These are phyloP conservation scores for Skeletonema menzelii DNA, from an alignment of 108 stramenopile genomes.

Conservation along the genomic window DNA sequence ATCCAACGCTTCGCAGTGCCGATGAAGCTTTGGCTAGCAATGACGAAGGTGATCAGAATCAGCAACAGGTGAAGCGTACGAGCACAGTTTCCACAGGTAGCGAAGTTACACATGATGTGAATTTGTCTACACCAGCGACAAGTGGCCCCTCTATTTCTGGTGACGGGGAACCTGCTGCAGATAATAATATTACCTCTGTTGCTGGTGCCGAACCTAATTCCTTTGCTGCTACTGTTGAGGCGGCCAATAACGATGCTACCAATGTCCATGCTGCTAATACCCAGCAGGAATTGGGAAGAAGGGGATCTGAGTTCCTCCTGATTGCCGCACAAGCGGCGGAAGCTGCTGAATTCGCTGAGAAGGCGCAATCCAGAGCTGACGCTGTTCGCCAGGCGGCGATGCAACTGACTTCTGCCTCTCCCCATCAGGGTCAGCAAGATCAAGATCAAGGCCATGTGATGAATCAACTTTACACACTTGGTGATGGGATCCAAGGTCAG, in stretches of 20 bases:
- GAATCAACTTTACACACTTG: too few species aligned
- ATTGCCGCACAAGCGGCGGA: slow-evolving; percentile 34
- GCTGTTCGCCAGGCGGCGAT: slow-evolving; percentile 41
- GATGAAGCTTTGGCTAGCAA: neutral
- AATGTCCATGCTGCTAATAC: neutral
- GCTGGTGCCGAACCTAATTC: neutral
- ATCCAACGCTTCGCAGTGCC: neutral
- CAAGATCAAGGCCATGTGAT: neutral
- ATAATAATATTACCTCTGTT: neutral
- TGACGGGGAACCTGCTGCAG: neutral
- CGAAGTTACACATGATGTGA: neutral
- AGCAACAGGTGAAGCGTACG: neutral
- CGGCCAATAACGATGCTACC: neutral
- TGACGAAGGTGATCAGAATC: neutral
- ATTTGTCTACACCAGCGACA: neutral
- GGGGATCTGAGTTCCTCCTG: slow-evolving; percentile 38
- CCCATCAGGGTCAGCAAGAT: neutral
- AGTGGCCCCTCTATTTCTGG: neutral
- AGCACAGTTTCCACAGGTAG: neutral
- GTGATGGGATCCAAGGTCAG: neutral
- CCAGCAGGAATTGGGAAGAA: slow-evolving; percentile 13
- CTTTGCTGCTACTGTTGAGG: neutral
- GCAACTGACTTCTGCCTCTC: neutral
- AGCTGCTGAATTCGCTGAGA: slow-evolving; percentile 19
- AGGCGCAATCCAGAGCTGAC: slow-evolving; percentile 25